Percentiles rank a stretch among this genome's conserved stretches.
These are phyloP conservation scores for Scenedesmus sp. DNA, from an alignment of 163 green algal species.

Conservation along the genomic window DNA sequence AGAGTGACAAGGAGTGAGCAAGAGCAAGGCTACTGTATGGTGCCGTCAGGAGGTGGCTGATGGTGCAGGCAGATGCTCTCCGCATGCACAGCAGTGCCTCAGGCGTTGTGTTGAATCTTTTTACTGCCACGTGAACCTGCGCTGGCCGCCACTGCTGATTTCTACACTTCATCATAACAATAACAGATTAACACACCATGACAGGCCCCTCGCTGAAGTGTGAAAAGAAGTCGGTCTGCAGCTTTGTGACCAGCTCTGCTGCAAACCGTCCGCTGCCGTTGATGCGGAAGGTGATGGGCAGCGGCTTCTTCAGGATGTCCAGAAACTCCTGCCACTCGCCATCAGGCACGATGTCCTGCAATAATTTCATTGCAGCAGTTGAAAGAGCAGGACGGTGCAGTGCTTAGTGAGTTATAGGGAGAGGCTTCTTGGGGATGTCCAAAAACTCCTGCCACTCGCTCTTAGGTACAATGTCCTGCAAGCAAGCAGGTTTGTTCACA, in stretches of 20 bases:
- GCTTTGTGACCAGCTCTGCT: conserved; percentile 80
- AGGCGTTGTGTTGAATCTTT: no score
- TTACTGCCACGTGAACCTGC: no score
- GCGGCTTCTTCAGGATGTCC: conserved; percentile 72
- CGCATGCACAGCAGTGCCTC: neutral
- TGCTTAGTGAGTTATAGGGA: conserved; percentile 75
- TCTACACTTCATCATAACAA: neutral
- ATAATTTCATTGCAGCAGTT: neutral
- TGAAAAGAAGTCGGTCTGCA: conserved; percentile 86
- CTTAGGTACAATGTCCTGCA: conserved; percentile 80
- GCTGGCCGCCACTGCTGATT: no score
- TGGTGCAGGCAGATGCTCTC: neutral
- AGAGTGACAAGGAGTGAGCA: neutral
- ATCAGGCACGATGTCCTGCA: conserved; percentile 80
- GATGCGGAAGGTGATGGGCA: conserved; percentile 98
- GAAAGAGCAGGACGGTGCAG: neutral
- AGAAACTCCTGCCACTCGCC: conserved; percentile 96
- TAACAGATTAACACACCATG: conserved; percentile 48
- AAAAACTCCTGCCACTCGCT: conserved; percentile 95
- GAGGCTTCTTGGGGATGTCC: conserved; percentile 71
- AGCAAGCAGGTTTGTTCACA: no score
- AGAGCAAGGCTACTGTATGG: neutral
- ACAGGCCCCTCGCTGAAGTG: conserved; percentile 67
- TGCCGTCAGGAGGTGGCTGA: neutral
- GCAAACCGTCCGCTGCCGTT: conserved; percentile 95